Percentiles rank a stretch among this genome's conserved stretches.
Evolutionary conservation across 2,329 filamentous ascomycete genomes (phyloP).

Genomic region (Sarocladiaceae sp.): DNA sequence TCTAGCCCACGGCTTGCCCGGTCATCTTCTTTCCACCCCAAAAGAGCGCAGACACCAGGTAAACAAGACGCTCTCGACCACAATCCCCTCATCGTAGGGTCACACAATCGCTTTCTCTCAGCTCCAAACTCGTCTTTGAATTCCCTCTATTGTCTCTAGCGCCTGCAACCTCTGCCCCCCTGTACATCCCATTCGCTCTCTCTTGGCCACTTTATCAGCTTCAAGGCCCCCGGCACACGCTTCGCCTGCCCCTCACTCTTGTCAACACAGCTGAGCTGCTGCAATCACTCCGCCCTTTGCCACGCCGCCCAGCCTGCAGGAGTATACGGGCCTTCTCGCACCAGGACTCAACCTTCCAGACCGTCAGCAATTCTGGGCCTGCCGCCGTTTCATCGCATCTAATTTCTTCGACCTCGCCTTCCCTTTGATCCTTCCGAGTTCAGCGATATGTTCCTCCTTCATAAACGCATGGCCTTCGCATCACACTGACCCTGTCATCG

Average conservation of each 20-base stretch:
- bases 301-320: constrained; percentile 1
- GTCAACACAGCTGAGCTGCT: background rate
- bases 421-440: background rate
- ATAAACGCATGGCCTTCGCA: background rate
- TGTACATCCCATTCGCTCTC: background rate
- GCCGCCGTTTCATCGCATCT: background rate
- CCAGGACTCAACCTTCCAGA: no score
- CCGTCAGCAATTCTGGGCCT: no score
- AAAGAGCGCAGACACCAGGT: background rate
- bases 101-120: background rate
- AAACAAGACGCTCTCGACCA: background rate
- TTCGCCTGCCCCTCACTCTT: constrained; percentile 3
- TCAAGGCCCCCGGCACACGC: background rate
- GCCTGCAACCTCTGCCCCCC: background rate
- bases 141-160: background rate
- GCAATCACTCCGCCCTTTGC: constrained; percentile 5
- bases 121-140: background rate
- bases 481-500: background rate
- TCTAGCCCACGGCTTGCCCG: background rate
- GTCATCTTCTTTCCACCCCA: background rate
- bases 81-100: background rate
- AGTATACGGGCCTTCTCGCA: background rate
- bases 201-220: constrained; percentile 5
- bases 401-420: background rate
- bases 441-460: background rate